Evolutionary conservation across 768 basidiomycete genomes (phyloP), one percentile per base, ranked within the genome.

Genomic region (Podaxis sp.): DNA sequence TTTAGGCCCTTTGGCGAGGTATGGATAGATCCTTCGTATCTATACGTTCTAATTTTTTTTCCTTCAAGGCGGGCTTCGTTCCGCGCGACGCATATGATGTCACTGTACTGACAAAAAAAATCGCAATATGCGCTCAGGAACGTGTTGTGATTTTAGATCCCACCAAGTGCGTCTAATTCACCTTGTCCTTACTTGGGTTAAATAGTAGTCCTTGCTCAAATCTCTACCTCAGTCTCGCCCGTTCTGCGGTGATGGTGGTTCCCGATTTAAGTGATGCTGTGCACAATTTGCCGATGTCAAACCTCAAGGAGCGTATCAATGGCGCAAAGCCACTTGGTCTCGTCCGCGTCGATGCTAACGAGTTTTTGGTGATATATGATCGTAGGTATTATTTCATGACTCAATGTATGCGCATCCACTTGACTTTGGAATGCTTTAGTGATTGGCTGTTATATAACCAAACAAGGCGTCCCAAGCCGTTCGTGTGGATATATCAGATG

Each of bases 401-500:
- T n/a, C 42, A 18, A 5, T 27, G 10, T 13, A 25, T 14, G 44
- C 10, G 44, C n/a, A 48, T 7, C 5, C 25, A 9, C 32, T 57
- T 56, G 38, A 53, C 54, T 55, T 10, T 32, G 25, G 62, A 25
- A 65, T 28, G 44, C 55, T 51, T 42, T 62, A 93, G 92, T 81
- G 28, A 73, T 92, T 42, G 92, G 91, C 13, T 90, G 84, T 67
- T 93, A 89, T 69, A 83, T 92, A 66, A 82, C 87, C 59, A 87
- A 84, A 58, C 78, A 84, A 62, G 92, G 92, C 1, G 69, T 75
- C 0, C 90, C 90, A 2, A 76, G 75, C 10, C 87, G 89, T 42
- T 79, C 79, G 47, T 78, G 75, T 3, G 79, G 81, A 0, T 91
- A 83, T 69, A 81, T 93, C 63, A 86, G 84, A 60, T 94, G 92